Conservation (phyloP, 768 basidiomycete genomes). For the Albatrellus ellisii region DNA sequence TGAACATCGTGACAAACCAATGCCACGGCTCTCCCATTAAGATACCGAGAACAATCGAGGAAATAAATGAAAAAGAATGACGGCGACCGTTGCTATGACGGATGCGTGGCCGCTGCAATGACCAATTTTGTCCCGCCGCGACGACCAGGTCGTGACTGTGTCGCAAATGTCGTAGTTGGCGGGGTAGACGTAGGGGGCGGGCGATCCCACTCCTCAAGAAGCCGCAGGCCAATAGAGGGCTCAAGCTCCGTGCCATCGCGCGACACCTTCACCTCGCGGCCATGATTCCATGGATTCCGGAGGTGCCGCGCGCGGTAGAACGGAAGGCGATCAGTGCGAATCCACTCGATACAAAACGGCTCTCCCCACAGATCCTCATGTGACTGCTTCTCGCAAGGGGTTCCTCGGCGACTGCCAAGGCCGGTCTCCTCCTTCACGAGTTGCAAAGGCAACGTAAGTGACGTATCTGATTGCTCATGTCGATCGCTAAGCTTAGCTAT, state of each 20-base stretch:
- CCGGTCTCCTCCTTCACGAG: too few relatives aligned
- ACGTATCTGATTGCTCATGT: not conserved
- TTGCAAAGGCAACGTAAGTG: too few relatives aligned
- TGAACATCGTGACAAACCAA: too few relatives aligned
- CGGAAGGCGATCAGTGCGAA: conserved; percentile 54
- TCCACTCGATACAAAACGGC: conserved; percentile 76
- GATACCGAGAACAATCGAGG: too few relatives aligned
- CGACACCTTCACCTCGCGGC: conserved; percentile 68
- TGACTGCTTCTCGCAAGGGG: not conserved
- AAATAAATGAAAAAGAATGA: too few relatives aligned
- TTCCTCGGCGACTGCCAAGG: too few relatives aligned
- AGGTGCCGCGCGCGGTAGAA: conserved; percentile 70
- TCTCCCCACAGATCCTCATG: conserved; percentile 46
- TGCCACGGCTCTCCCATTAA: too few relatives aligned
- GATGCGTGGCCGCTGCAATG: too few relatives aligned
- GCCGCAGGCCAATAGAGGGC: conserved; percentile 50
- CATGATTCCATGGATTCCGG: conserved; percentile 90
- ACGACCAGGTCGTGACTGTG: conserved; percentile 2
- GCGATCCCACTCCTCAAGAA: conserved; percentile 59
- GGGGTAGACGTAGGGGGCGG: conserved; percentile 18
- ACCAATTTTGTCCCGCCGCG: too few relatives aligned
- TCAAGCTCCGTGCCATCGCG: conserved; percentile 91
- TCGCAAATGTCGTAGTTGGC: conserved; percentile 5
- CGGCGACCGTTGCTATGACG: too few relatives aligned
- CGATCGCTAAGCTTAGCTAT: too few relatives aligned